Percentiles rank a stretch among this genome's conserved stretches.
These are phyloP conservation scores for Monascus ruber DNA, from an alignment of 2,329 filamentous ascomycete species.

Conservation along the genomic window DNA sequence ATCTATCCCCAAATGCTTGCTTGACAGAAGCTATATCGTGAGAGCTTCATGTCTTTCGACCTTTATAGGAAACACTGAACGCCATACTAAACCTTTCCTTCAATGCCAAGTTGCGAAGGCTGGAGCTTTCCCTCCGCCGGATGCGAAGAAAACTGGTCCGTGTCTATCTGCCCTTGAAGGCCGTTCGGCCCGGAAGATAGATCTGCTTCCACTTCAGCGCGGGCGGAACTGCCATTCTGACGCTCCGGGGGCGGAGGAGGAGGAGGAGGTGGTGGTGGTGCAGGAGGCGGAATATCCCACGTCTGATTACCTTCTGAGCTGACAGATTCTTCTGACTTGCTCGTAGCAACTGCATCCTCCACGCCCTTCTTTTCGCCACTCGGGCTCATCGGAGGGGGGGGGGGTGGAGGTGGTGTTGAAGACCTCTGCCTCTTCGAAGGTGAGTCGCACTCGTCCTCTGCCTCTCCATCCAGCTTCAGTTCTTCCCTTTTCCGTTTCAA, in stretches of 20 bases:
- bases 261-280: conserved; percentile 19
- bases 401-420: conserved; percentile 23
- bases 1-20: too few species aligned
- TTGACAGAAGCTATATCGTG: too few species aligned
- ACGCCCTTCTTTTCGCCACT: conserved; percentile 1
- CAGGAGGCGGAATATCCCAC: conserved; percentile 12
- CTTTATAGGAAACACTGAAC: background rate
- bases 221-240: conserved; percentile 5
- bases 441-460: conserved; percentile 35
- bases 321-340: conserved; percentile 8
- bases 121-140: conserved; percentile 3
- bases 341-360: conserved; percentile 3
- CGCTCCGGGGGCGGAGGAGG: conserved; percentile 19
- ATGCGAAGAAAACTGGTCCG: background rate
- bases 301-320: conserved; percentile 9
- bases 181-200: background rate
- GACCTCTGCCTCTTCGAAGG: conserved; percentile 47
- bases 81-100: conserved; percentile 11
- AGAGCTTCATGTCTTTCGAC: background rate
- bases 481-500: conserved; percentile 56
- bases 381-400: conserved; percentile 12
- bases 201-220: conserved; percentile 6
- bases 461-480: conserved; percentile 20
- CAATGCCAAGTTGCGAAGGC: conserved; percentile 13
- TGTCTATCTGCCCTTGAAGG: background rate